Base-by-base conservation (phyloP, 805 yeast species). In the Suhomyces xylopsoci region DNA sequence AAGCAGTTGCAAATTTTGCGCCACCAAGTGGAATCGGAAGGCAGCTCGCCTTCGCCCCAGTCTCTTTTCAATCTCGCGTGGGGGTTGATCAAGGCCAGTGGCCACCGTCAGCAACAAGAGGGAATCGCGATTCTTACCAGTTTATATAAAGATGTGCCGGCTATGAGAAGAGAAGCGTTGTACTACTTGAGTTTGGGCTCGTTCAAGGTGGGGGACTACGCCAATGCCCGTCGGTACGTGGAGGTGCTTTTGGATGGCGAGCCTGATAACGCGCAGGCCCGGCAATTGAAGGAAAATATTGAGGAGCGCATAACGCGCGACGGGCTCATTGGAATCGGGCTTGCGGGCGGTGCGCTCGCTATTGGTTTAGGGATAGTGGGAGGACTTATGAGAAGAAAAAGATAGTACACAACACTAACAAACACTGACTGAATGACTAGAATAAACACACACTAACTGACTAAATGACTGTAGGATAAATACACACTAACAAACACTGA, bases 31-130 rank as follows among this genome's bases (percentile, higher is more conserved):
- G 81, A 83, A 25, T 76, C 86, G 1, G 98, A 94, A 66, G 85
- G 88, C 30, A 96, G 94, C 5, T 75, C 80, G 40, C 91, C 90
- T 0, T 79, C 92, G 0, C 79, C 88, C 0, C 97, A 91, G 67
- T 86, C 97, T 2, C 81, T 84, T 53, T 94, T 94, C 79, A 94
- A 96, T 69, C 89, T 88, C 62, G 96, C 97, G 0, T 94, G 99
- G 99, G 99, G 96, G 3, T 75, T 94, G 48, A 82, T 96, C 56
- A 92, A 90, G 67, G 84, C 96, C 1, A 65, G 69, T 48, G 76
- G 78, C 48, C 74, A 77, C 20, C 78, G 76, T 40, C 87, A 88
- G 55, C 96, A 89, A 63, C 79, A 87, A 60, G 77, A 86, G 48
- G 99, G 98, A 0, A 83, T 94, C 15, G 84, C 82, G 51, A 76